Percentiles rank a stretch among this genome's conserved stretches.
These are phyloP conservation scores for Backusella australiensis DNA, from an alignment of 192 early-diverging fungal genomes.

Conservation along the genomic window DNA sequence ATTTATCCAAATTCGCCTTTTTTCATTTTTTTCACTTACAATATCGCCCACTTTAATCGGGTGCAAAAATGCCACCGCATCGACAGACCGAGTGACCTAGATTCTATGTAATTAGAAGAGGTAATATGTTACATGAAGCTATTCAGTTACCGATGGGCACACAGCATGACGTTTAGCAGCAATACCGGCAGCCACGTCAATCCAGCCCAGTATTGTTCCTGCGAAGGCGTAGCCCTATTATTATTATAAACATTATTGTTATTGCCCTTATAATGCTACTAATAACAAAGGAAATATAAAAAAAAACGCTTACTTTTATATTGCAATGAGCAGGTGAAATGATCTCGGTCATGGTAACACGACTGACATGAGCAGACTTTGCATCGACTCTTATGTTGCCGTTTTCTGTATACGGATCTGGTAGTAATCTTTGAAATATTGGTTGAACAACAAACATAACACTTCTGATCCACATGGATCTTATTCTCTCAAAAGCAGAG, in stretches of 20 bases:
- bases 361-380: slow-evolving; percentile 26
- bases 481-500: not conserved
- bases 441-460: slow-evolving; percentile 16
- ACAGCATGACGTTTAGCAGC: slow-evolving; percentile 62
- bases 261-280: too few species aligned
- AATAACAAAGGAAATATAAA: too few species aligned
- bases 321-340: slow-evolving; percentile 49
- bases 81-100: slow-evolving; percentile 65
- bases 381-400: slow-evolving; percentile 20
- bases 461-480: slow-evolving; percentile 17
- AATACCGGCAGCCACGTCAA: slow-evolving; percentile 64
- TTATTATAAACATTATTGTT: too few species aligned
- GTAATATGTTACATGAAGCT: too few species aligned
- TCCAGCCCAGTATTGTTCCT: slow-evolving; percentile 60
- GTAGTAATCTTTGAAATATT: slow-evolving; percentile 18
- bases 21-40: slow-evolving; percentile 10
- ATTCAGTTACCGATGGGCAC: slow-evolving; percentile 47
- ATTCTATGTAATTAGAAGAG: not conserved
- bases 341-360: slow-evolving; percentile 60
- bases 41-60: slow-evolving; percentile 64
- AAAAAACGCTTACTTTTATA: slow-evolving; percentile 28
- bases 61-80: slow-evolving; percentile 65
- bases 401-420: slow-evolving; percentile 33
- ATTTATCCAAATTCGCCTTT: not conserved
- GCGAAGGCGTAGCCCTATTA: slow-evolving; percentile 33